A percentile compares a stretch with the other conserved stretches of the same genome.
Evolutionary conservation across 1,139 yeast genomes (phyloP).

Genomic region (Spencermartinsiella ligniputridi): DNA sequence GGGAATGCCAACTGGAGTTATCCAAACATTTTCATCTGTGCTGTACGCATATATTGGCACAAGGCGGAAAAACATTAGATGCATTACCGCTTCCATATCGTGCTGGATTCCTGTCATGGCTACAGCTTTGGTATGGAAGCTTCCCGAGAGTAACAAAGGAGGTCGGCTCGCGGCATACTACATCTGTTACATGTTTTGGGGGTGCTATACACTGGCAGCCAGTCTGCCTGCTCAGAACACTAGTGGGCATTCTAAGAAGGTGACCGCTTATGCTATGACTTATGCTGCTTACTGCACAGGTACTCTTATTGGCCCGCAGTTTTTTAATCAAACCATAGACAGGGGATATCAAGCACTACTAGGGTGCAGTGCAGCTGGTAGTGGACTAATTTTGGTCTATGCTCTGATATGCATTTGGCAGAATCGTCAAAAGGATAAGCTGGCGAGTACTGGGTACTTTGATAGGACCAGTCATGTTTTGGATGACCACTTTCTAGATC

Average conservation of each 20-base stretch:
- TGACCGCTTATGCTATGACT: constrained; percentile 39
- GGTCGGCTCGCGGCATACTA: constrained; percentile 20
- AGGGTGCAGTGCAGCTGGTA: constrained; percentile 7
- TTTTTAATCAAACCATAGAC: constrained; percentile 25
- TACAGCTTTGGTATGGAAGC: constrained; percentile 18
- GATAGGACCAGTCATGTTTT: not conserved
- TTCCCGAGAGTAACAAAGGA: constrained; percentile 11
- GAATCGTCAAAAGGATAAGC: constrained; percentile 9
- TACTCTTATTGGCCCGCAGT: constrained; percentile 50
- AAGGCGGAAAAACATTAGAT: constrained; percentile 9
- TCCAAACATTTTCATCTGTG: constrained; percentile 14
- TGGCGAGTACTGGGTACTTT: constrained; percentile 8
- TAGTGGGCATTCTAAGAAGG: constrained; percentile 54
- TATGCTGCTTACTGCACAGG: constrained; percentile 54
- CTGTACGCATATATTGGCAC: constrained; percentile 16
- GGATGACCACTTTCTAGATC: constrained; percentile 9
- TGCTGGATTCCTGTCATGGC: constrained; percentile 18
- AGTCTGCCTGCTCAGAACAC: constrained; percentile 46
- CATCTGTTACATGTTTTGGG: constrained; percentile 23
- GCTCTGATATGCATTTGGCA: constrained; percentile 8
- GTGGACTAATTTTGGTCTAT: constrained; percentile 6
- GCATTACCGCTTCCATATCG: constrained; percentile 11
- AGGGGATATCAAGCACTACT: constrained; percentile 10
- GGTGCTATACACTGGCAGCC: constrained; percentile 44
- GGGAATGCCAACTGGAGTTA: constrained; percentile 21